Evolutionary conservation across 768 basidiomycete genomes (phyloP), one percentile per base, ranked within the genome.

Genomic region (Suillus ampliporus): DNA sequence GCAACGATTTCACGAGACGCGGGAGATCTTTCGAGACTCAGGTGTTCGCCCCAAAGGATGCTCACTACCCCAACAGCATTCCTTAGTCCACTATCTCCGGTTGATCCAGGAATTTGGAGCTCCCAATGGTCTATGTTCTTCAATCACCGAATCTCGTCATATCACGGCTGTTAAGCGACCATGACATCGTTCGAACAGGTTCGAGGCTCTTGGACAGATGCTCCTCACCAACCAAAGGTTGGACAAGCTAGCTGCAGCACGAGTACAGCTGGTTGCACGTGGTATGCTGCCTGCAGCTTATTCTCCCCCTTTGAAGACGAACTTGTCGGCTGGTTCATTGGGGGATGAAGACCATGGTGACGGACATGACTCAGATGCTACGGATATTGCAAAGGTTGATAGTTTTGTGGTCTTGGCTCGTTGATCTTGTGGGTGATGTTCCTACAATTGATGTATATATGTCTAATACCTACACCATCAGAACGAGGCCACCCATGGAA

Each of bases 161-260:
- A 69, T 69, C 53, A 68, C 58, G n/a, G 77, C 64, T 3, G 64
- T 64, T 3, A 67, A 67, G 41, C 3, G 68, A 26, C 78, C 78
- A 0, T 80, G 77, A 76, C 65, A 73, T 1, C 64, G 71, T 10
- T 78, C 75, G 1, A 79, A 60, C 62, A 68, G 62, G 1, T 67
- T 70, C 57, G 61, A 79, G 15, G 69, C 78, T 4, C 66, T 80
- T 4, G 67, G 65, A 0, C 78, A 80, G 53, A 81, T 80, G 77
- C 68, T 81, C 9, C 46, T 57, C 19, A 67, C 63, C 5, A 67
- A 64, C 56, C 50, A 54, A 6, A 9, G 65, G 2, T 48, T 64
- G 26, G 73, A 76, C 60, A 77, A 79, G 60, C 62, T 80, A 0
- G 63, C 64, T 2, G 72, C 70, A 5, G 60, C 67, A 23, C 60